phyloP scores from a whole-genome alignment of 1,284 basidiomycete species.

The Flammula alnicola region DNA sequence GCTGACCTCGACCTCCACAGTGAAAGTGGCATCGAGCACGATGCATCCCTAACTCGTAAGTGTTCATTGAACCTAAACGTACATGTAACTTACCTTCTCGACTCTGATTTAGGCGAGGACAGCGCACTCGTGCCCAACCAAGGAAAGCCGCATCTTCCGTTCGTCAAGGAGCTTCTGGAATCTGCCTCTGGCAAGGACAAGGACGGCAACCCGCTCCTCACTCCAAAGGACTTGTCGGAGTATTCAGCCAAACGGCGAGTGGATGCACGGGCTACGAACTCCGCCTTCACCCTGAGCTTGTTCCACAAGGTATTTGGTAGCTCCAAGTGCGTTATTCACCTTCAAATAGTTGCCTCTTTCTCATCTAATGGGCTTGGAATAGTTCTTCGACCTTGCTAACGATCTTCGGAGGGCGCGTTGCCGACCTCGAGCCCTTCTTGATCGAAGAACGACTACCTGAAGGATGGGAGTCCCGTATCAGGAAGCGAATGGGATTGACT shows the following conservation, averaged over 20 bases:
- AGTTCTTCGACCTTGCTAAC: slow-evolving; percentile 63
- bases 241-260: slow-evolving; percentile 61
- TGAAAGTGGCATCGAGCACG: slow-evolving; percentile 70
- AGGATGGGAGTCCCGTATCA: slow-evolving; percentile 68
- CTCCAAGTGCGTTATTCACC: too few relatives aligned
- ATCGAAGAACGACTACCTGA: slow-evolving; percentile 69
- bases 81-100: too few relatives aligned
- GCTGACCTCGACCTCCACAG: slow-evolving; percentile 72
- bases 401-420: slow-evolving; percentile 65
- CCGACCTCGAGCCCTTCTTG: slow-evolving; percentile 59
- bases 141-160: slow-evolving; percentile 47
- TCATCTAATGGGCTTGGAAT: not conserved
- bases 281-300: slow-evolving; percentile 51
- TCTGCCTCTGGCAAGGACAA: slow-evolving; percentile 62
- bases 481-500: slow-evolving; percentile 61
- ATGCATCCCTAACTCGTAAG: slow-evolving; percentile 72
- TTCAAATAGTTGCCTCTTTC: slow-evolving; percentile 34
- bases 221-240: slow-evolving; percentile 59
- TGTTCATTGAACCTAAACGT: slow-evolving; percentile 23
- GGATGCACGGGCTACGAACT: slow-evolving; percentile 56
- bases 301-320: slow-evolving; percentile 67
- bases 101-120: slow-evolving; percentile 76
- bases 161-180: slow-evolving; percentile 61
- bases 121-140: slow-evolving; percentile 54
- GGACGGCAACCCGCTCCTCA: slow-evolving; percentile 52